Percentiles rank a stretch among this genome's conserved stretches.
Conservation (phyloP, 768 basidiomycete species). For the Hypholoma fasciculare region DNA sequence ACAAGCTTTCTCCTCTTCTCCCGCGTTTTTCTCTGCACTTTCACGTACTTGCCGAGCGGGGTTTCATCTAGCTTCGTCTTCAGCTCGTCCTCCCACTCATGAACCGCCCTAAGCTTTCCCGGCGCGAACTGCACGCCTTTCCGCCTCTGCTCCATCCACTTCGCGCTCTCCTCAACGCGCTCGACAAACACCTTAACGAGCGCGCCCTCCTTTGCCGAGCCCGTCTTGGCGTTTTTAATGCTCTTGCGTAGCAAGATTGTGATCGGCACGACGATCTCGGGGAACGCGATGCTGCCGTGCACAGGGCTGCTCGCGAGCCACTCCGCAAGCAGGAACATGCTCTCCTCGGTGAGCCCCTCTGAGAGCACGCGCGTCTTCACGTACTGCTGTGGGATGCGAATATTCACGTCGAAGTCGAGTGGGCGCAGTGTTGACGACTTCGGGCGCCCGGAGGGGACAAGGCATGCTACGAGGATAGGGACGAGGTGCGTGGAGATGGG, state of each 20-base stretch:
- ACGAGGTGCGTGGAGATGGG: slow-evolving; percentile 87
- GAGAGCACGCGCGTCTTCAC: slow-evolving; percentile 83
- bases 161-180: slow-evolving; percentile 80
- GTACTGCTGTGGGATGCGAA: slow-evolving; percentile 88
- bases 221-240: slow-evolving; percentile 58
- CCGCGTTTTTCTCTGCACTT: slow-evolving; percentile 77
- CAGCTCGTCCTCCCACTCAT: slow-evolving; percentile 67
- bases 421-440: slow-evolving; percentile 87
- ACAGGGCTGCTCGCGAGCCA: slow-evolving; percentile 73
- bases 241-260: slow-evolving; percentile 69
- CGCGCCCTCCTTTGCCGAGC: slow-evolving; percentile 54
- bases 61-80: slow-evolving; percentile 61
- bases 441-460: slow-evolving; percentile 66
- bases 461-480: slow-evolving; percentile 78
- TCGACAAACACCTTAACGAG: slow-evolving; percentile 80
- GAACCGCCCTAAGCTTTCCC: slow-evolving; percentile 64
- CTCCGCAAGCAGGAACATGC: slow-evolving; percentile 74
- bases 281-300: slow-evolving; percentile 89
- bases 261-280: slow-evolving; percentile 85
- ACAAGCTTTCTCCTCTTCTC: slow-evolving; percentile 69
- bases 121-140: slow-evolving; percentile 76
- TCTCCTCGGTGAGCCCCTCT: slow-evolving; percentile 84
- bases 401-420: slow-evolving; percentile 83
- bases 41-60: slow-evolving; percentile 81
- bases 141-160: slow-evolving; percentile 75